Conservation (phyloP, 1,139 yeast genomes). For the Candida albicans region DNA sequence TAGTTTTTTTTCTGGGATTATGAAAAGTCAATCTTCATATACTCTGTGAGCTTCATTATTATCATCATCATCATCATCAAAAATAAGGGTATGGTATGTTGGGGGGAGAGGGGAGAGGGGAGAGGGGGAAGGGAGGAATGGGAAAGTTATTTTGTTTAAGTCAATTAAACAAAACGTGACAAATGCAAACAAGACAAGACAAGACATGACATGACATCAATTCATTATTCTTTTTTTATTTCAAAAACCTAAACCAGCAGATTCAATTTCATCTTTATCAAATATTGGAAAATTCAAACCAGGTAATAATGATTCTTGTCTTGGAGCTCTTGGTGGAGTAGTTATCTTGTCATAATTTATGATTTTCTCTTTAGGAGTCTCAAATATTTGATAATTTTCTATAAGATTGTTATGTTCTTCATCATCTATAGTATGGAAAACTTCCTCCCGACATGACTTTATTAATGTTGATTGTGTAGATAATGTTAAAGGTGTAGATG, state of each 20-base stretch:
- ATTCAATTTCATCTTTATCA: conserved; percentile 3
- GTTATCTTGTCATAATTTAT: conserved; percentile 6
- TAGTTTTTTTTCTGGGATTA: no score
- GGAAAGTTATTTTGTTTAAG: no score
- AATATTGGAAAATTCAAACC: neutral
- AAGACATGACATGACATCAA: neutral
- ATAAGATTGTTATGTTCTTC: neutral
- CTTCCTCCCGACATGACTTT: neutral
- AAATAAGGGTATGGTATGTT: no score
- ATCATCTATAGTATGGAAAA: neutral
- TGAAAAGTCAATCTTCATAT: no score
- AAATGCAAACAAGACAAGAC: neutral
- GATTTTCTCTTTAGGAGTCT: conserved; percentile 12
- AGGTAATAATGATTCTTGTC: neutral
- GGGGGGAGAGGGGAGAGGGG: no score
- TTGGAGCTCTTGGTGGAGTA: conserved; percentile 1
- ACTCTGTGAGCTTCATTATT: no score
- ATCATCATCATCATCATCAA: no score
- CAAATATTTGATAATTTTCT: conserved; percentile 4
- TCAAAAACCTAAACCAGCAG: conserved; percentile 1
- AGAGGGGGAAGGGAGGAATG: no score
- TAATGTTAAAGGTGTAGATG: conserved; percentile 1
- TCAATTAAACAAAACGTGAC: no score
- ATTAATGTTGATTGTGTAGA: neutral
- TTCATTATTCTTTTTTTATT: neutral